Percentiles rank a stretch among this genome's conserved stretches.
phyloP scores from a whole-genome alignment of 768 basidiomycete species.

The Leccinum broughii region DNA sequence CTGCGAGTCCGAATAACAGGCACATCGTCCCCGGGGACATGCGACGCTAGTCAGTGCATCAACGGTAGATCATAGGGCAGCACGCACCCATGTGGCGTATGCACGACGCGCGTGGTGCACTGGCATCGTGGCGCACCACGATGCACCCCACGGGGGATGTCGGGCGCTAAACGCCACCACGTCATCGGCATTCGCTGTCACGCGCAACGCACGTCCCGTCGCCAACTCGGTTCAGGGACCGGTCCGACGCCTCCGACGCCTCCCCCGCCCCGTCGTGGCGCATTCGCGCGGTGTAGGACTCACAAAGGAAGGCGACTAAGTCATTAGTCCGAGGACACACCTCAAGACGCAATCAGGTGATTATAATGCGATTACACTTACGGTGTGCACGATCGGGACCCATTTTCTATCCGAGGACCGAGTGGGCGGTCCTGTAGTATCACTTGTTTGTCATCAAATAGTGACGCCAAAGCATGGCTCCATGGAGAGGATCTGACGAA shows the following conservation, averaged over 20 bases:
- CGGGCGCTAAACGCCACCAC: background rate
- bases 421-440: background rate
- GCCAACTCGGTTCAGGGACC: background rate
- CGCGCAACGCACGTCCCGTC: background rate
- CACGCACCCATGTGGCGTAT: background rate
- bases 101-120: no score
- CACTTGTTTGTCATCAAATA: background rate
- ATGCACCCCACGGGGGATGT: background rate
- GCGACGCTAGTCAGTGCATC: background rate
- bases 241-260: background rate
- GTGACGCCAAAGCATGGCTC: no score
- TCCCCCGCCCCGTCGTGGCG: background rate
- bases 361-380: background rate
- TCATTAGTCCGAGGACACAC: background rate
- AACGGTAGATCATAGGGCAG: background rate
- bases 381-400: background rate
- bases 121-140: background rate
- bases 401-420: background rate
- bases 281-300: background rate
- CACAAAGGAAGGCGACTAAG: background rate
- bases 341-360: background rate
- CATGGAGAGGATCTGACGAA: no score
- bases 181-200: background rate
- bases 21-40: no score
- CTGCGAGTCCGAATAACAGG: background rate